Base-by-base conservation (phyloP, 83 land plant species). In the Diphasiastrum complanatum region DNA sequence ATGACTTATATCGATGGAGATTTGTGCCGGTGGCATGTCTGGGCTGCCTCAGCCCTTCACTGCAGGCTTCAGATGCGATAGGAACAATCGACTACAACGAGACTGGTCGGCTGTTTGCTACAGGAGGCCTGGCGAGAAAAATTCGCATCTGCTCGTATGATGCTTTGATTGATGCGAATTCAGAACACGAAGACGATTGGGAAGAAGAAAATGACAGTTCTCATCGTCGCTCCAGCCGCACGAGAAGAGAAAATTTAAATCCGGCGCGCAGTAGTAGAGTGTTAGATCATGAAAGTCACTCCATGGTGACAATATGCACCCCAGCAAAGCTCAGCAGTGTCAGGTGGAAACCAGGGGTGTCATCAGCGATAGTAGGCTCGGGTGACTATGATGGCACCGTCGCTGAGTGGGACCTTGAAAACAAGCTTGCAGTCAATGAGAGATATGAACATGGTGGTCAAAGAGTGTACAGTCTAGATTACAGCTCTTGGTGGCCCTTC, bases 301-400 rank as follows among this genome's bases (percentile, higher is more conserved):
- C 25, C 33, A 12, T 54, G 10, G 29, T 33, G 5, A 54, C 58
- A 5, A 54, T 54, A 12, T 54, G 58, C 33, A 54, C 25, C 16
- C 58, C 58, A 4, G 58, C 58, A 8, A 54, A 54, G 33, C 58
- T 54, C 6, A 54, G 58, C n/a, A 54, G 58, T 54, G 10, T 54
- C 5, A 54, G 29, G 33, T 54, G 58, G 58, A 54, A 25, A 28
- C 58, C 58, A 25, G 58, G 58, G 34, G n/a, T n/a, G n/a, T 25
- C 25, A 11, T 54, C 34, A 14, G 58, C 24, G 33, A 33, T 54
- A 4, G 25, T 54, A 18, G 58, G 36, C 5, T 54, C 33, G 6
- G 58, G 58, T 6, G 58, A 54, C 33, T 54, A 54, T 25, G 58
- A 54, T 54, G 58, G 58, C 52, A 25, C 58, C 16, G 58, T 54